Evolutionary conservation across 2,329 filamentous ascomycete genomes (phyloP).

Genomic region (Diaporthe caulivora): DNA sequence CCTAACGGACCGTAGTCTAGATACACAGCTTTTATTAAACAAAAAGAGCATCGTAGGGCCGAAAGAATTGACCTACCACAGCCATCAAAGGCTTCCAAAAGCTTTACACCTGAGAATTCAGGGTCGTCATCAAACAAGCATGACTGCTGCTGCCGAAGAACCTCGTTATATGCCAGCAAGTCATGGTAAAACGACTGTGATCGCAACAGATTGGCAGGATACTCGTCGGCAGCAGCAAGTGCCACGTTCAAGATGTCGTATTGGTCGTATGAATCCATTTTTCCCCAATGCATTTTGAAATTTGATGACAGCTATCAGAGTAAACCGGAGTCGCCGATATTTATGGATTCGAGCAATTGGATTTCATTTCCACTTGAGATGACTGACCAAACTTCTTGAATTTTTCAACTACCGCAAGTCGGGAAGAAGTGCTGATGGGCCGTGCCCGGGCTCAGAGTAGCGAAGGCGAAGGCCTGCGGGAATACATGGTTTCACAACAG

Average conservation of each 20-base stretch:
- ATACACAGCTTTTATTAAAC: neutral
- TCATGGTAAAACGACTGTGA: neutral
- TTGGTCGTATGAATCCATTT: neutral
- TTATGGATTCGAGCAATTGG: no score
- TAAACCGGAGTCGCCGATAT: no score
- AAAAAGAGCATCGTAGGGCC: accelerated
- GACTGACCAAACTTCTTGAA: neutral
- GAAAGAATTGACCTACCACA: neutral
- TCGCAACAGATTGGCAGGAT: neutral
- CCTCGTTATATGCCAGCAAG: neutral
- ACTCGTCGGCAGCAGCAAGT: neutral
- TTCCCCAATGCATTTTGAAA: neutral
- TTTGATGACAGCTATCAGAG: no score
- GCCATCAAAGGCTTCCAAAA: neutral
- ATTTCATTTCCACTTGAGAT: neutral
- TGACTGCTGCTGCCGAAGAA: neutral
- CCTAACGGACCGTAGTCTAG: neutral
- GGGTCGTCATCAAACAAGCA: neutral
- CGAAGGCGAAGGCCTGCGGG: neutral
- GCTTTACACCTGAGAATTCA: neutral
- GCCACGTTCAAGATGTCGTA: neutral
- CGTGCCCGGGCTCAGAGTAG: neutral
- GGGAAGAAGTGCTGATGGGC: neutral
- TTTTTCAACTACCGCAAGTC: neutral
- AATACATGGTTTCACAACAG: neutral